phyloP scores from a whole-genome alignment of 139 green algal genomes.

The Haematococcus lacustris region DNA sequence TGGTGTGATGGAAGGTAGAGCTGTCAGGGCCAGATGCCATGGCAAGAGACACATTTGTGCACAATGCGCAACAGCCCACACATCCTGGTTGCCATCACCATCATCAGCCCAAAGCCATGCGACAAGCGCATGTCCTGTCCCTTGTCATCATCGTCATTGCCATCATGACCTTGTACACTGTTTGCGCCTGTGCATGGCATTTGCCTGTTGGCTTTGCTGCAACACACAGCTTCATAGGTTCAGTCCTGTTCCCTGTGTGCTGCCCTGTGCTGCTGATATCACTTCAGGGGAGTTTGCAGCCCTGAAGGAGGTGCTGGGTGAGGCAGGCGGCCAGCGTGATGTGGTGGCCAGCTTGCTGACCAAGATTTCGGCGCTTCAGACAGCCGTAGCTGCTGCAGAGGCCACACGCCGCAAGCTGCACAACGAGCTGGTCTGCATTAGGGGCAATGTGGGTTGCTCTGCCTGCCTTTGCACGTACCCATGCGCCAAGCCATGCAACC shows the following conservation, averaged over 20 bases:
- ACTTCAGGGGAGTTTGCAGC: conserved; percentile 63
- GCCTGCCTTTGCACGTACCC: background rate
- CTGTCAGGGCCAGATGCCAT: no score
- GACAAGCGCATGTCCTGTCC: no score
- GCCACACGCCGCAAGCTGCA: conserved; percentile 59
- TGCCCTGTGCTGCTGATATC: background rate
- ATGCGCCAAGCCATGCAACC: no score
- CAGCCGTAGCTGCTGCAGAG: conserved; percentile 50
- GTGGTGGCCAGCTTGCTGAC: conserved; percentile 62
- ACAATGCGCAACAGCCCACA: no score
- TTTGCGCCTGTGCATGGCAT: background rate
- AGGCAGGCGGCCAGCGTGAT: conserved; percentile 49
- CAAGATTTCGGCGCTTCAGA: conserved; percentile 56
- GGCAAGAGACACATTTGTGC: no score
- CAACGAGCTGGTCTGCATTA: conserved; percentile 81
- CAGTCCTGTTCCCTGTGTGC: conserved; percentile 1
- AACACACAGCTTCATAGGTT: background rate
- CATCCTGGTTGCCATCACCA: no score
- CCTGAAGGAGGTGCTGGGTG: conserved; percentile 59
- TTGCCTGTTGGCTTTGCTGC: no score
- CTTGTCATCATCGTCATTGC: no score
- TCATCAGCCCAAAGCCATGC: no score
- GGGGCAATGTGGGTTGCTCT: conserved; percentile 62
- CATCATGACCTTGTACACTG: no score
- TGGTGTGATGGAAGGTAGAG: conserved; percentile 49